Percentiles rank a stretch among this genome's conserved stretches.
Evolutionary conservation across 164 flowering plant species (phyloP).

Genomic region (Chloranthus sessilifolius): DNA sequence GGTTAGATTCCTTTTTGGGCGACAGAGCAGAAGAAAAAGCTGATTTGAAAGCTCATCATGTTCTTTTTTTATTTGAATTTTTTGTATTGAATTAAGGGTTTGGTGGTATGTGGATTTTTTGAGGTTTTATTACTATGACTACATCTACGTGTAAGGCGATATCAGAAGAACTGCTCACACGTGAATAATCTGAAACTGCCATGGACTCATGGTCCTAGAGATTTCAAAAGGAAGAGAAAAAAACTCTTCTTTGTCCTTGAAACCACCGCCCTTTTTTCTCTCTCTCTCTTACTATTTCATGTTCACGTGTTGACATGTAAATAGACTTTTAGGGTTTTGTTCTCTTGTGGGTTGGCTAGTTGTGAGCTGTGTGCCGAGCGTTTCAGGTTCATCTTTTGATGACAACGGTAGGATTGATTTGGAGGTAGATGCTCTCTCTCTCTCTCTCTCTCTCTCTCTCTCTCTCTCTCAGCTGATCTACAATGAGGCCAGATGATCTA

Average conservation of each 20-base stretch:
- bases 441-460: constrained; percentile 7
- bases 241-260: constrained; percentile 19
- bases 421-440: constrained; percentile 11
- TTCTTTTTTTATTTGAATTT: constrained; percentile 1
- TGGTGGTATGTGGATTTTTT: background rate
- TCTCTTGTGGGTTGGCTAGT: constrained; percentile 48
- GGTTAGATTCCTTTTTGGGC: constrained; percentile 11
- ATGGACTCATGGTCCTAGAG: constrained; percentile 21
- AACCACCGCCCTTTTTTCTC: constrained; percentile 25
- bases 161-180: constrained; percentile 30
- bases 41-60: too few species aligned
- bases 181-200: constrained; percentile 33
- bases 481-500: too few species aligned
- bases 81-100: too few species aligned
- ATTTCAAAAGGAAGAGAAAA: constrained; percentile 13
- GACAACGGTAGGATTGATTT: constrained; percentile 19
- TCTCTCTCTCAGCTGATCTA: too few species aligned
- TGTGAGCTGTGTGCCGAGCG: constrained; percentile 21
- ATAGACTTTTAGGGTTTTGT: constrained; percentile 32
- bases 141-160: constrained; percentile 16
- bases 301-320: constrained; percentile 53
- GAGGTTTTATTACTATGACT: too few species aligned
- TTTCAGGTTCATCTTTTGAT: constrained; percentile 25
- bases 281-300: constrained; percentile 16
- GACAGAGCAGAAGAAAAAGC: constrained; percentile 1